Conservation (phyloP, 495 filamentous ascomycete species). For the Chlorociboria aeruginascens region DNA sequence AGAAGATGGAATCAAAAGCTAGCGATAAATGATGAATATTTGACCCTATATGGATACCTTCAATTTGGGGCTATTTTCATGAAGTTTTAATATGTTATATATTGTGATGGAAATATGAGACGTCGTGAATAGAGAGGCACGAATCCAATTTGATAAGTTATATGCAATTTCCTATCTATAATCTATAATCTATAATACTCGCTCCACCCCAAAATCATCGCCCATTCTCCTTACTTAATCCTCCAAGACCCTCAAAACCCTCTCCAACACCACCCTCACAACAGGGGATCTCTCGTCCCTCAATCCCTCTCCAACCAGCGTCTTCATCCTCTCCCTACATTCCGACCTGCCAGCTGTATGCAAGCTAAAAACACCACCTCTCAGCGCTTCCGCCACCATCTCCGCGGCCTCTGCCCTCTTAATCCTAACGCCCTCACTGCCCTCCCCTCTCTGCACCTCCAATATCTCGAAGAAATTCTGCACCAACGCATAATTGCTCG, state of each 20-base stretch:
- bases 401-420: slow-evolving; percentile 19
- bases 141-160: too few species aligned
- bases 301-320: slow-evolving; percentile 8
- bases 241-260: slow-evolving; percentile 9
- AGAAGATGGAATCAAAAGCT: slow-evolving; percentile 18
- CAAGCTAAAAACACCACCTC: slow-evolving; percentile 13
- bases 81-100: too few species aligned
- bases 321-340: slow-evolving; percentile 12
- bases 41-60: too few species aligned
- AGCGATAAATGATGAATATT: not conserved
- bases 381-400: slow-evolving; percentile 9
- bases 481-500: slow-evolving; percentile 11
- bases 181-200: too few species aligned
- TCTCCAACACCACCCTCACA: slow-evolving; percentile 12
- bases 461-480: slow-evolving; percentile 13
- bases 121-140: too few species aligned
- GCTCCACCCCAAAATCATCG: too few species aligned
- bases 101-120: too few species aligned
- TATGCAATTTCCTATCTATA: too few species aligned
- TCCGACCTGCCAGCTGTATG: slow-evolving; percentile 6
- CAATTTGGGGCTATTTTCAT: too few species aligned
- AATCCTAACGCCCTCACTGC: slow-evolving; percentile 13
- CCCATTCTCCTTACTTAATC: not conserved
- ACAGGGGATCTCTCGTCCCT: slow-evolving; percentile 13
- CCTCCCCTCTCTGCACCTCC: slow-evolving; percentile 14